phyloP scores from a whole-genome alignment of 306 rosid species.

The Cucumis cinereus region DNA sequence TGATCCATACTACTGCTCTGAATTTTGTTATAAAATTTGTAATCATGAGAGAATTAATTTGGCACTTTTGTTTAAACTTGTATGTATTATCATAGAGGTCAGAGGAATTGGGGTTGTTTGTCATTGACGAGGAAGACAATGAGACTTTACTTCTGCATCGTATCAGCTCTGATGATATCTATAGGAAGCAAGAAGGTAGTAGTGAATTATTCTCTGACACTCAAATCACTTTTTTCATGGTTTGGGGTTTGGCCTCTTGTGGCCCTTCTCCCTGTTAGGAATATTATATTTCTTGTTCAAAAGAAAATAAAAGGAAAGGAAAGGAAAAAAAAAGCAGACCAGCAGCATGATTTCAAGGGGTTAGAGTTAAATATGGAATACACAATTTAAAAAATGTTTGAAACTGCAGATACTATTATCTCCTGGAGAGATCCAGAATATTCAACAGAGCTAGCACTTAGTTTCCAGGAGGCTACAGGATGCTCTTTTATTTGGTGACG shows the following conservation, averaged over 20 bases:
- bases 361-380: neutral
- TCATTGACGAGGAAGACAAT: constrained; percentile 77
- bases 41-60: neutral
- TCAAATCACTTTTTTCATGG: neutral
- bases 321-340: neutral
- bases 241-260: neutral
- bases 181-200: constrained; percentile 89
- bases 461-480: constrained; percentile 89
- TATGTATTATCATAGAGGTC: constrained; percentile 49
- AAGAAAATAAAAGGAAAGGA: neutral
- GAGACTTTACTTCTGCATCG: constrained; percentile 78
- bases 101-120: constrained; percentile 79
- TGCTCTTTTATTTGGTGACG: constrained; percentile 77
- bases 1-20: neutral
- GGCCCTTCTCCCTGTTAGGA: neutral
- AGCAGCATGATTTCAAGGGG: neutral
- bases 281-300: neutral
- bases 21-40: neutral
- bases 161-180: constrained; percentile 63
- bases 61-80: constrained; percentile 6
- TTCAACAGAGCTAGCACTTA: constrained; percentile 87
- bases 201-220: constrained; percentile 1
- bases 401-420: constrained; percentile 57
- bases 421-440: constrained; percentile 88
- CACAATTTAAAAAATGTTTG: neutral